A percentile compares a stretch with the other conserved stretches of the same genome.
Evolutionary conservation across 805 yeast species (phyloP).

Genomic region (Clavispora phyllophila): DNA sequence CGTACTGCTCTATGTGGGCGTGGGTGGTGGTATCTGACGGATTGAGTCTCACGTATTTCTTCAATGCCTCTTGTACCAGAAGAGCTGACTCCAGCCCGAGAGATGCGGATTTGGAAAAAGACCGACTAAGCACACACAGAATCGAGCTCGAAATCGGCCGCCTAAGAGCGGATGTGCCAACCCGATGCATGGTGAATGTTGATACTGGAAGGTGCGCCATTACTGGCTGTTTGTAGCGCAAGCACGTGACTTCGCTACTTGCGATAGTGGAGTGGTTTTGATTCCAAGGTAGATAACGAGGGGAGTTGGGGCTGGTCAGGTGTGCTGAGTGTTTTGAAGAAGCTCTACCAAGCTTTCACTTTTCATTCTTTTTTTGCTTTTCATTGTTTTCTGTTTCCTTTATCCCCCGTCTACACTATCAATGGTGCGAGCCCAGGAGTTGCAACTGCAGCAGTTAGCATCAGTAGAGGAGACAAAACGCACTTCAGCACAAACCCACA

Average conservation of each 20-base stretch:
- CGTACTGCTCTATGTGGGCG: conserved; percentile 13
- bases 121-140: background rate
- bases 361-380: no score
- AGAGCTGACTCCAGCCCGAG: background rate
- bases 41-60: conserved; percentile 15
- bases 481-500: no score
- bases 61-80: conserved; percentile 10
- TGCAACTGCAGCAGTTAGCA: no score
- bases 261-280: no score
- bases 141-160: background rate
- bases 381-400: no score
- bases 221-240: background rate
- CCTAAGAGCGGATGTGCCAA: background rate
- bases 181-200: background rate
- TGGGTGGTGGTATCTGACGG: conserved; percentile 19
- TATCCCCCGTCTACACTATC: no score
- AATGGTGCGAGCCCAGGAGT: no score
- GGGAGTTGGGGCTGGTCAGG: no score
- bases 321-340: no score
- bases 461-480: no score
- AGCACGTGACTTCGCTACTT: background rate
- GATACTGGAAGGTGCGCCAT: background rate
- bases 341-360: no score
- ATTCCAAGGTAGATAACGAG: no score
- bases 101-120: background rate